Evolutionary conservation across 805 yeast genomes (phyloP).

Genomic region (Ogataea minuta): DNA sequence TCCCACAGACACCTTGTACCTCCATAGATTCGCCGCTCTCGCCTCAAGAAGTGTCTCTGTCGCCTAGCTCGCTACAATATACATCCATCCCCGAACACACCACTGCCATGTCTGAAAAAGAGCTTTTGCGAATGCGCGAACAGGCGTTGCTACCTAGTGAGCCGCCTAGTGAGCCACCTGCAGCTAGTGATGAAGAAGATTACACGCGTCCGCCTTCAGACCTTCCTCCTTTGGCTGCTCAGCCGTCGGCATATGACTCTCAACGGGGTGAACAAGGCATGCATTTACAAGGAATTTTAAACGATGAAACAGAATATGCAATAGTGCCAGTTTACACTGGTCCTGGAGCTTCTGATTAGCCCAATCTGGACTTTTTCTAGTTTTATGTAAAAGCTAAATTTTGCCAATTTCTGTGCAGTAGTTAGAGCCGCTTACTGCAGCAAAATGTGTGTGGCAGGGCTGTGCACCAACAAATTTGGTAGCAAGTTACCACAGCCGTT

Average conservation of each 20-base stretch:
- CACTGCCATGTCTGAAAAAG: constrained; percentile 52
- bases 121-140: constrained; percentile 51
- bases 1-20: constrained; percentile 7
- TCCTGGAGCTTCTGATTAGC: constrained; percentile 1
- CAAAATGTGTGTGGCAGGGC: constrained; percentile 4
- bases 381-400: not conserved
- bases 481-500: constrained; percentile 3
- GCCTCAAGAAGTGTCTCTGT: constrained; percentile 4
- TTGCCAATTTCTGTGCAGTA: too few relatives aligned
- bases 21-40: constrained; percentile 6
- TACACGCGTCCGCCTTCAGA: constrained; percentile 15
- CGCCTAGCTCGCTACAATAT: constrained; percentile 10
- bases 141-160: constrained; percentile 63
- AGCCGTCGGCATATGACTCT: not conserved
- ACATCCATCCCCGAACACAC: constrained; percentile 11
- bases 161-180: constrained; percentile 49
- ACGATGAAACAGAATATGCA: constrained; percentile 17
- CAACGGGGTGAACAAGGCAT: not conserved
- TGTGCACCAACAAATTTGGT: constrained; percentile 6
- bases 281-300: not conserved
- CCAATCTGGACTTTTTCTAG: not conserved
- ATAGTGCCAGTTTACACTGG: constrained; percentile 21
- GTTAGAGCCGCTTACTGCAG: too few relatives aligned
- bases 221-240: constrained; percentile 3
- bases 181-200: constrained; percentile 4